A percentile compares a stretch with the other conserved stretches of the same genome.
Evolutionary conservation across 805 yeast species (phyloP).

Genomic region (Saturnispora sanitii): DNA sequence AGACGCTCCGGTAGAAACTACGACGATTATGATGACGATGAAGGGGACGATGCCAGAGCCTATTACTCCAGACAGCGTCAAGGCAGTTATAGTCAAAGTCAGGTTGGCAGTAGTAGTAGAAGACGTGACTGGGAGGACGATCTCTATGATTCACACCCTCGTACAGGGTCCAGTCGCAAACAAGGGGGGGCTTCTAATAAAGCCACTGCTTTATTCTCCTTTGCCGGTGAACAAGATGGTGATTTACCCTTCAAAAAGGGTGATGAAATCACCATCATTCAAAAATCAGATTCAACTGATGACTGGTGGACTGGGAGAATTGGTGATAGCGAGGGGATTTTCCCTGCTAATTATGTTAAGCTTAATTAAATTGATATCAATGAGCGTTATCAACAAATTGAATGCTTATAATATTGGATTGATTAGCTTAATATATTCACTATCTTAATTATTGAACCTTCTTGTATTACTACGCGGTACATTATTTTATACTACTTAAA

Average conservation of each 20-base stretch:
- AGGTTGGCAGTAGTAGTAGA: background rate
- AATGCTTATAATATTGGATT: background rate
- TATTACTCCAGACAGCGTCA: constrained; percentile 12
- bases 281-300: constrained; percentile 78
- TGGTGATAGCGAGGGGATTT: constrained; percentile 79
- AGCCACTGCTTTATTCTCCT: constrained; percentile 82
- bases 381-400: background rate
- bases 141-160: constrained; percentile 44
- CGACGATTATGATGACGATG: constrained; percentile 26
- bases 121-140: constrained; percentile 71
- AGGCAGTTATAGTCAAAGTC: background rate
- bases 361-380: too few species aligned
- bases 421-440: too few species aligned
- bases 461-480: too few species aligned
- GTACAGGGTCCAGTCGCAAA: constrained; percentile 31
- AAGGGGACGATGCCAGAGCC: constrained; percentile 16
- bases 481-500: too few species aligned
- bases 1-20: constrained; percentile 13
- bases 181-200: constrained; percentile 84
- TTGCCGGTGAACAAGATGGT: constrained; percentile 89
- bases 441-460: too few species aligned
- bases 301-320: constrained; percentile 99
- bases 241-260: constrained; percentile 92
- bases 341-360: constrained; percentile 96
- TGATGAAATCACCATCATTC: constrained; percentile 78